Percentiles rank a stretch among this genome's conserved stretches.
These are phyloP conservation scores for Trypanosoma congolense DNA, from an alignment of 208 protist genomes.

Conservation along the genomic window DNA sequence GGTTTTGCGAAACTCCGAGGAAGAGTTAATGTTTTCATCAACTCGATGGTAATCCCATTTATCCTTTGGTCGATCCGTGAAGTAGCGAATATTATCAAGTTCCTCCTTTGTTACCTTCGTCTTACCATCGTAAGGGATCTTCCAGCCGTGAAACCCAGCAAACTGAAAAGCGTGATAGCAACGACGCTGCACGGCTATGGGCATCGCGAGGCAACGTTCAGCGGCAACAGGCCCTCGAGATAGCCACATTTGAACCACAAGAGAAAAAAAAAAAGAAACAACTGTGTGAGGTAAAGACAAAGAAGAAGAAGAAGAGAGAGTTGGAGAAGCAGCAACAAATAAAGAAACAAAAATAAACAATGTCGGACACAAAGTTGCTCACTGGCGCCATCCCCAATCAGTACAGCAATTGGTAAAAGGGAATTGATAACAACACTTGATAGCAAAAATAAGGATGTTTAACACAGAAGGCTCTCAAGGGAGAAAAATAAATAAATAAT, in stretches of 20 bases:
- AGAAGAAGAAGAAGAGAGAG: too few relatives aligned
- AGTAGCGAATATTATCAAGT: constrained; percentile 57
- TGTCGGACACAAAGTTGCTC: neutral
- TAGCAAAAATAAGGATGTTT: too few relatives aligned
- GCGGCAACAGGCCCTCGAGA: constrained; percentile 2
- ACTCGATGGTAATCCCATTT: constrained; percentile 88
- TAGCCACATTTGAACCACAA: constrained; percentile 10
- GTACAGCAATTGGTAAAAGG: too few relatives aligned
- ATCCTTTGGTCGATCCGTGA: constrained; percentile 52
- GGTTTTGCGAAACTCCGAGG: constrained; percentile 68
- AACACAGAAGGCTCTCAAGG: neutral
- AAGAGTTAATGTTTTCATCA: constrained; percentile 85
- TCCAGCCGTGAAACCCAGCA: constrained; percentile 74
- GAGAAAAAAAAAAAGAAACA: too few relatives aligned
- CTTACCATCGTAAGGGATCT: constrained; percentile 53
- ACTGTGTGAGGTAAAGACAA: too few relatives aligned
- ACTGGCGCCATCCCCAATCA: too few relatives aligned
- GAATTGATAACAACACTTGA: too few relatives aligned
- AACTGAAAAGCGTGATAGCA: constrained; percentile 75
- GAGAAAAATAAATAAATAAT: neutral
- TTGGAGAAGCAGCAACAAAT: too few relatives aligned
- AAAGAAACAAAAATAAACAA: neutral
- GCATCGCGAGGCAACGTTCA: constrained; percentile 1
- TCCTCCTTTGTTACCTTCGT: constrained; percentile 67
- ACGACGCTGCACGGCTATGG: constrained; percentile 12